Conservation (phyloP, 164 flowering plant genomes). For the Magnolia sinica region DNA sequence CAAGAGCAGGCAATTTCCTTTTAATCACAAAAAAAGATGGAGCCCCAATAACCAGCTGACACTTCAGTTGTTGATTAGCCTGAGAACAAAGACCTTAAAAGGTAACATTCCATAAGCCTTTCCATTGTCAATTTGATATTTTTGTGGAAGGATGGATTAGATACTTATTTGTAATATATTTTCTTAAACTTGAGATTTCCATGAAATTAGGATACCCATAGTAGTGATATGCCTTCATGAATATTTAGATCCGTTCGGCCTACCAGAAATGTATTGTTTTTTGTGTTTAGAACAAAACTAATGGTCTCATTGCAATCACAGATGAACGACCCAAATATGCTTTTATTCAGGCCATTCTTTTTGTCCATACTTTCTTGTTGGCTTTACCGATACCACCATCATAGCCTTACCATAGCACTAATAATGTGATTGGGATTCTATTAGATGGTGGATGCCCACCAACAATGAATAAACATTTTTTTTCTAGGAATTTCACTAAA, state of each 20-base stretch:
- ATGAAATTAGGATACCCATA: too few relatives aligned
- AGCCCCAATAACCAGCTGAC: not conserved
- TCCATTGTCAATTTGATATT: too few relatives aligned
- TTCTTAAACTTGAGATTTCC: not conserved
- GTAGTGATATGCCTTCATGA: too few relatives aligned
- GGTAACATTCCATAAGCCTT: conserved; percentile 32
- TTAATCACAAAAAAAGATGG: too few relatives aligned
- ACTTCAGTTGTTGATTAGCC: conserved; percentile 39
- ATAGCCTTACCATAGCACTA: too few relatives aligned
- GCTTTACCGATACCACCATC: conserved; percentile 25
- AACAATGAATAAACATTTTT: too few relatives aligned
- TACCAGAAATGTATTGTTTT: not conserved
- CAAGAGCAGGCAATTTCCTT: too few relatives aligned
- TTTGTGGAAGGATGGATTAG: not conserved
- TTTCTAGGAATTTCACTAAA: too few relatives aligned
- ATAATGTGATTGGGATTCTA: too few relatives aligned
- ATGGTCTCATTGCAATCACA: conserved; percentile 19
- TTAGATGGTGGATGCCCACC: too few relatives aligned
- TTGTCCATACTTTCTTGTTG: conserved; percentile 82
- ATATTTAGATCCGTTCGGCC: not conserved
- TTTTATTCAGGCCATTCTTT: conserved; percentile 36
- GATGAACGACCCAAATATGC: conserved; percentile 75
- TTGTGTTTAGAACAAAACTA: not conserved
- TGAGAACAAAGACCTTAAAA: conserved; percentile 68
- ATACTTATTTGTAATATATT: not conserved